These are phyloP conservation scores for Fraxinus sp. DNA, from an alignment of 305 asterid genomes.

Conservation along the genomic window DNA sequence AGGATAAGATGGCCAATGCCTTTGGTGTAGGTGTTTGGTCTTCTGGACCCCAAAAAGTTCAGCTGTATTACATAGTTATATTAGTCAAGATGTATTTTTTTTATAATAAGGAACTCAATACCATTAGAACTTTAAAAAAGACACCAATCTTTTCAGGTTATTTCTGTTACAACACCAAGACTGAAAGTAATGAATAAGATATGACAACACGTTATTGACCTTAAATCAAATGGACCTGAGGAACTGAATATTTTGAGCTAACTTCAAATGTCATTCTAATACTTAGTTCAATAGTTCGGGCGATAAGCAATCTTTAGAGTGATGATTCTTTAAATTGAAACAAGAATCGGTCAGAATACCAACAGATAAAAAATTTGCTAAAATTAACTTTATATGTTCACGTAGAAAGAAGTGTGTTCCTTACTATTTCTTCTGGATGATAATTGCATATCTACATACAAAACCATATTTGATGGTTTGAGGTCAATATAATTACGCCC, in stretches of 20 bases:
- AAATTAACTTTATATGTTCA: neutral
- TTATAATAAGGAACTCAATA: neutral
- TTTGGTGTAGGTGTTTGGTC: neutral
- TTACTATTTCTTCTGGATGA: neutral
- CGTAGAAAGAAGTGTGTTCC: neutral
- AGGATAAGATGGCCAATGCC: constrained; percentile 7
- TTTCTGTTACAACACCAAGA: neutral
- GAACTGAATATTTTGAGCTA: neutral
- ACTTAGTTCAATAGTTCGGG: neutral
- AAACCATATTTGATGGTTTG: neutral
- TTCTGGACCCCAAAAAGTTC: constrained; percentile 7
- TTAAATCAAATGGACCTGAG: neutral
- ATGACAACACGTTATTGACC: neutral
- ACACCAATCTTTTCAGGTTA: neutral
- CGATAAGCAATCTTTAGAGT: neutral
- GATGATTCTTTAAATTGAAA: neutral
- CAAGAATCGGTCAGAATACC: neutral
- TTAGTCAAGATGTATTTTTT: neutral
- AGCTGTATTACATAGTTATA: constrained; percentile 3
- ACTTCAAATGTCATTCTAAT: neutral
- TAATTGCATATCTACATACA: neutral
- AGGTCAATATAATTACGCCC: neutral
- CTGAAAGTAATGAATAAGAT: neutral
- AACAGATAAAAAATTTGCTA: neutral
- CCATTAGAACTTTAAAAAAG: neutral